These are phyloP conservation scores for Rhodamnia rubescens DNA, from an alignment of 345 rosid species.

Conservation along the genomic window DNA sequence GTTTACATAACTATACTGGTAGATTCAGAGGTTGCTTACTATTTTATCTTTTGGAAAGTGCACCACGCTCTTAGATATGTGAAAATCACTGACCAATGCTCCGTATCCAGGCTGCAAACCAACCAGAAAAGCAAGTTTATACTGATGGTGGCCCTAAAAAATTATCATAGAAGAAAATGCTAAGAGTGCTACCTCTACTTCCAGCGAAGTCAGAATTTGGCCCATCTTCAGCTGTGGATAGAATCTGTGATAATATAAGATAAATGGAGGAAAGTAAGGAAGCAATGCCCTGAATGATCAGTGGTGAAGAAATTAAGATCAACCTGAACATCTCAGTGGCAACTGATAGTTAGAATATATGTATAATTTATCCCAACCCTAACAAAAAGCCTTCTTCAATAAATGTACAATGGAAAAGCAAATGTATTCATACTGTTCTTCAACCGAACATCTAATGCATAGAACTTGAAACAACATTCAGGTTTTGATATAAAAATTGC, in stretches of 20 bases:
- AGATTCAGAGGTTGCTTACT: constrained; percentile 30
- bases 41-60: constrained; percentile 43
- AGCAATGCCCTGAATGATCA: neutral
- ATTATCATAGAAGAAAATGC: neutral
- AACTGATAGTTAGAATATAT: neutral
- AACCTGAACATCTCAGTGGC: neutral
- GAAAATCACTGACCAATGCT: constrained; percentile 46
- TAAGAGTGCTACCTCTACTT: constrained; percentile 44
- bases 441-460: neutral
- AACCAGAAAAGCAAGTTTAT: neutral
- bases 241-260: constrained; percentile 33
- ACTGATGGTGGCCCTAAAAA: neutral
- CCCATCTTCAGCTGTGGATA: constrained; percentile 69
- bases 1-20: neutral
- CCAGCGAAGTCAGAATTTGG: constrained; percentile 52
- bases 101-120: constrained; percentile 59
- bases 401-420: neutral
- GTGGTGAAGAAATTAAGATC: neutral
- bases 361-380: too few species aligned
- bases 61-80: constrained; percentile 35
- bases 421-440: neutral
- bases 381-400: neutral
- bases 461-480: neutral
- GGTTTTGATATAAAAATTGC: neutral
- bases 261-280: neutral